Conservation (phyloP, 208 protist genomes). For the Balamuthia mandrillaris region DNA sequence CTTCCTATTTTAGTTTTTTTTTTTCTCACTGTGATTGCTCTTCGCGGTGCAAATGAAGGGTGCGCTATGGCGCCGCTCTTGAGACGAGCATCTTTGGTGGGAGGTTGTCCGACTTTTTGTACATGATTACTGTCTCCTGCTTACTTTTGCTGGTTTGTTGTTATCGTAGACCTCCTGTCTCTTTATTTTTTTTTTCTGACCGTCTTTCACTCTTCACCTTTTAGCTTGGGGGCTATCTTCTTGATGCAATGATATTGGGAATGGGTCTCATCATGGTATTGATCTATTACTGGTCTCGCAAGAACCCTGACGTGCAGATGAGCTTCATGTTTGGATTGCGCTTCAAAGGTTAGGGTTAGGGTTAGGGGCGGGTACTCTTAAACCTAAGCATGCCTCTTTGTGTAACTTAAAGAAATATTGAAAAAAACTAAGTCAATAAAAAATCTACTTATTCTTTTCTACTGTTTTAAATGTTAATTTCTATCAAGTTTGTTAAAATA, state of each 20-base stretch:
- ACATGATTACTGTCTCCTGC: not conserved
- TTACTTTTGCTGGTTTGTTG: not conserved
- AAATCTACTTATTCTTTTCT: no score
- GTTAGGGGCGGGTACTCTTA: no score
- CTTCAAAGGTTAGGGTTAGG: no score
- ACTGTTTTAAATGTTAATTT: no score
- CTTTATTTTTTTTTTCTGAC: no score
- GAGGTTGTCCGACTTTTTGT: not conserved
- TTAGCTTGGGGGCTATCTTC: not conserved
- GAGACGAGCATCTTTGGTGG: not conserved
- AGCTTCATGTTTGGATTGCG: constrained; percentile 40
- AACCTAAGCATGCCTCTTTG: no score
- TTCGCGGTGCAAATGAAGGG: not conserved
- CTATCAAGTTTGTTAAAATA: no score
- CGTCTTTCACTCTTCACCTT: not conserved
- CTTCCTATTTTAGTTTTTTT: not conserved
- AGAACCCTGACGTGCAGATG: constrained; percentile 6
- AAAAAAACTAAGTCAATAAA: no score
- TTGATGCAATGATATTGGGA: not conserved
- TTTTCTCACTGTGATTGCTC: not conserved
- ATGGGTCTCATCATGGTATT: constrained; percentile 8
- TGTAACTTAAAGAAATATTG: no score
- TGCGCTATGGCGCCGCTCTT: not conserved
- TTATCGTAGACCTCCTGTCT: no score
- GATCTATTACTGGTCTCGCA: constrained; percentile 51